phyloP scores from a whole-genome alignment of 768 basidiomycete genomes.

The Lactifluus volemus region DNA sequence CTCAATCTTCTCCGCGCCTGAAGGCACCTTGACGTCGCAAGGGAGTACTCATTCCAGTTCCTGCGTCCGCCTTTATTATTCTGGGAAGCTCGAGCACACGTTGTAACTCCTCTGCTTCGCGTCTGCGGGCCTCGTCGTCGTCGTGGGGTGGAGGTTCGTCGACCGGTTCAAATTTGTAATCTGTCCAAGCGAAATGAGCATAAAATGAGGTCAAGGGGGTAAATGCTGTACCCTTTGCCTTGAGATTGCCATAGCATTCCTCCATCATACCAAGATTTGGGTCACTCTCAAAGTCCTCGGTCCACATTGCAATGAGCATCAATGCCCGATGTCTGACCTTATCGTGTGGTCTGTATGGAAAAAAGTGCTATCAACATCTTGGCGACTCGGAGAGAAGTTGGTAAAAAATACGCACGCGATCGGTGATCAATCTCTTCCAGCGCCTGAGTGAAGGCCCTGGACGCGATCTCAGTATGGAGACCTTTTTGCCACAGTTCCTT shows the following conservation, averaged over 20 bases:
- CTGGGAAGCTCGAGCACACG: slow-evolving; percentile 86
- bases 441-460: slow-evolving; percentile 83
- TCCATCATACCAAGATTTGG: slow-evolving; percentile 81
- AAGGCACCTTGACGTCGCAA: slow-evolving; percentile 23
- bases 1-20: slow-evolving; percentile 78
- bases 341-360: slow-evolving; percentile 70
- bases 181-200: slow-evolving; percentile 29
- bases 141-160: slow-evolving; percentile 57
- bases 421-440: slow-evolving; percentile 80
- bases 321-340: slow-evolving; percentile 78
- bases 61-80: slow-evolving; percentile 78
- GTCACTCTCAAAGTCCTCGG: slow-evolving; percentile 74
- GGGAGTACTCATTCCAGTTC: slow-evolving; percentile 34
- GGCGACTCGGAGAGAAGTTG: too few species aligned
- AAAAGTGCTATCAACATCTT: background rate
- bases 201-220: background rate
- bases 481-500: slow-evolving; percentile 83
- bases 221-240: slow-evolving; percentile 60
- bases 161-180: slow-evolving; percentile 59
- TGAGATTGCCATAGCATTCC: slow-evolving; percentile 75
- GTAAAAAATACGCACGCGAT: slow-evolving; percentile 49
- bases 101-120: slow-evolving; percentile 92
- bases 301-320: slow-evolving; percentile 71
- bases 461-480: slow-evolving; percentile 80
- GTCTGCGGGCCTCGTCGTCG: slow-evolving; percentile 71